These are phyloP conservation scores for Paracoccidioides lutzii DNA, from an alignment of 2,329 filamentous ascomycete species.

Conservation along the genomic window DNA sequence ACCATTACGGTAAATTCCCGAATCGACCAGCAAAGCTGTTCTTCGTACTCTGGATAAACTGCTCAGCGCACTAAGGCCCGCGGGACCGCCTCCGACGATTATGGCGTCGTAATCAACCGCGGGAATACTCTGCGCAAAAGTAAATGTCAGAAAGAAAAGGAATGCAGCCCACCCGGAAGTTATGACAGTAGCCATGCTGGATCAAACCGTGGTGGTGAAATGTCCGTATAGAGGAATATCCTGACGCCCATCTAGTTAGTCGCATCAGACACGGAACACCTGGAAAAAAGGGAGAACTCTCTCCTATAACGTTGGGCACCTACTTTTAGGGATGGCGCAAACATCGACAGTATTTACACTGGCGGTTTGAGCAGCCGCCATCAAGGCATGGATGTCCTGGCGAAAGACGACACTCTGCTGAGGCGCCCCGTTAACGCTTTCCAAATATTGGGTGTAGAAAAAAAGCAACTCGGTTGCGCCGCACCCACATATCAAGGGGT, in stretches of 20 bases:
- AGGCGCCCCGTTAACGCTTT: too few relatives aligned
- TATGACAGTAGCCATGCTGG: not conserved
- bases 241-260: not conserved
- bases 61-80: constrained; percentile 43
- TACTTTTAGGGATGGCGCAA: too few relatives aligned
- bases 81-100: constrained; percentile 45
- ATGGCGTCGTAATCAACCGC: constrained; percentile 41
- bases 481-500: too few relatives aligned
- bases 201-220: not conserved
- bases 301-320: too few relatives aligned
- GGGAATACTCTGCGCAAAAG: constrained; percentile 9
- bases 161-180: not conserved
- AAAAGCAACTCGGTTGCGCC: too few relatives aligned
- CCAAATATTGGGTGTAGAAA: too few relatives aligned
- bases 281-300: too few relatives aligned
- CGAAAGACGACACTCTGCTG: too few relatives aligned
- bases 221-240: not conserved
- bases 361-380: too few relatives aligned
- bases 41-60: constrained; percentile 47
- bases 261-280: too few relatives aligned
- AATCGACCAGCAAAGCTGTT: constrained; percentile 45
- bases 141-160: not conserved
- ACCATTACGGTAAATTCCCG: constrained; percentile 45
- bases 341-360: too few relatives aligned
- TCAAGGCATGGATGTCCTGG: too few relatives aligned